Conservation (phyloP, 2,329 filamentous ascomycete species). For the Colletotrichum neosansevieriae region DNA sequence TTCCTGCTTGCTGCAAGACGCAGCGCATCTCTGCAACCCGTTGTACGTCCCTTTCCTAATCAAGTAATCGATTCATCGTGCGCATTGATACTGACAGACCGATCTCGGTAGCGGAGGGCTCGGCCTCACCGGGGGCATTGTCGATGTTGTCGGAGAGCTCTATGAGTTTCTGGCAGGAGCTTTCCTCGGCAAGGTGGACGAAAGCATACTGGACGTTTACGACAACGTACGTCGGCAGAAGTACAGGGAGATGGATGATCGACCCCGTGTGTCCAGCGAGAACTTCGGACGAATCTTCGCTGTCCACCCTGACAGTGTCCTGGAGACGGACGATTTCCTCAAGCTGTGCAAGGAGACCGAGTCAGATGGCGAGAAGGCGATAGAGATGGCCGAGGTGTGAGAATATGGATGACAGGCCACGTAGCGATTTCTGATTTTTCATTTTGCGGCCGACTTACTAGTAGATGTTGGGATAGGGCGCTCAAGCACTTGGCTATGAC, state of each 20-base stretch:
- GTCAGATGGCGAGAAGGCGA: conserved; percentile 48
- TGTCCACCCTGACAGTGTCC: conserved; percentile 50
- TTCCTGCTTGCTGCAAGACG: conserved; percentile 69
- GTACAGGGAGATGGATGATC: conserved; percentile 55
- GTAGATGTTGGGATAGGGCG: conserved; percentile 6
- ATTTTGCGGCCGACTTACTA: background rate
- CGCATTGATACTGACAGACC: conserved; percentile 3
- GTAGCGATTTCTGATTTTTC: background rate
- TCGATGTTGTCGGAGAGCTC: conserved; percentile 70
- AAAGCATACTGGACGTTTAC: conserved; percentile 57
- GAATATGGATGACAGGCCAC: conserved; percentile 47
- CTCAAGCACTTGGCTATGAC: conserved; percentile 51
- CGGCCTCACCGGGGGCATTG: conserved; percentile 72
- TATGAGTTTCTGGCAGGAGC: conserved; percentile 67
- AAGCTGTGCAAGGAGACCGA: conserved; percentile 52
- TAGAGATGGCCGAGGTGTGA: conserved; percentile 48
- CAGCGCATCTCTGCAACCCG: conserved; percentile 67
- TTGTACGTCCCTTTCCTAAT: conserved; percentile 45
- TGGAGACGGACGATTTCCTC: conserved; percentile 47
- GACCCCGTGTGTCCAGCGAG: conserved; percentile 55
- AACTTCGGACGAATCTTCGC: conserved; percentile 58
- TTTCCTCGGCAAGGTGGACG: conserved; percentile 55
- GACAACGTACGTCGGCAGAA: conserved; percentile 58
- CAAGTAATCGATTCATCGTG: conserved; percentile 19
- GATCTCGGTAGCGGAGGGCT: conserved; percentile 60